These are phyloP conservation scores for Annulohypoxylon moriforme DNA, from an alignment of 495 filamentous ascomycete species.

Conservation along the genomic window DNA sequence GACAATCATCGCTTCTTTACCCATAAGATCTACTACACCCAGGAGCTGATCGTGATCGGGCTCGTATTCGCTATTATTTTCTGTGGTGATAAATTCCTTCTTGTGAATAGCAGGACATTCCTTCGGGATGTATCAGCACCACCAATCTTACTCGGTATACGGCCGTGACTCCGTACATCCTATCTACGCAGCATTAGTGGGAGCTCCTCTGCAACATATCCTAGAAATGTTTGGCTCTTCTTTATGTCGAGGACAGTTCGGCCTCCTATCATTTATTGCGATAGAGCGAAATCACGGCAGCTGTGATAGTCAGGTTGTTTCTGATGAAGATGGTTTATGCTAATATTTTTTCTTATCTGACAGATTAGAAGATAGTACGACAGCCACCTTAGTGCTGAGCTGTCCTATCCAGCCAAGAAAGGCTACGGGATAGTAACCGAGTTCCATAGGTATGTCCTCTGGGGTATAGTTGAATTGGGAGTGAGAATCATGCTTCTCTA, in stretches of 20 bases:
- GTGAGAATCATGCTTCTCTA: slow-evolving; percentile 31
- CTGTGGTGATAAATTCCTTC: slow-evolving; percentile 28
- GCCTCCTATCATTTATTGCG: slow-evolving; percentile 42
- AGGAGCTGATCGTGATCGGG: slow-evolving; percentile 28
- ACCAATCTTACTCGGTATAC: slow-evolving; percentile 11
- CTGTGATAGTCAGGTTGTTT: slow-evolving; percentile 48
- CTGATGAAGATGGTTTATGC: slow-evolving; percentile 45
- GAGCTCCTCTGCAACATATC: slow-evolving; percentile 32
- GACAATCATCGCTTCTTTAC: slow-evolving; percentile 30
- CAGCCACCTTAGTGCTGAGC: slow-evolving; percentile 45
- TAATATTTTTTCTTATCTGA: slow-evolving; percentile 38
- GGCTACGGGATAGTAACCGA: slow-evolving; percentile 18
- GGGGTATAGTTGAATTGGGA: slow-evolving; percentile 30
- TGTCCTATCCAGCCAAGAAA: slow-evolving; percentile 29
- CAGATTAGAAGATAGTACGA: slow-evolving; percentile 39
- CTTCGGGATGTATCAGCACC: not conserved
- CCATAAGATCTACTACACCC: slow-evolving; percentile 35
- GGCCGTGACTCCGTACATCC: slow-evolving; percentile 33
- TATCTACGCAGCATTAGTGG: slow-evolving; percentile 40
- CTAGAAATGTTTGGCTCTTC: slow-evolving; percentile 41
- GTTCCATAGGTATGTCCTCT: slow-evolving; percentile 36
- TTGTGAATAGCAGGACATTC: slow-evolving; percentile 25
- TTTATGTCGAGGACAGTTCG: slow-evolving; percentile 51
- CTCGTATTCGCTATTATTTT: slow-evolving; percentile 17
- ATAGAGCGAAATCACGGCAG: slow-evolving; percentile 46